Conservation (phyloP, 1,284 basidiomycete species). For the Ceratobasidium theobromae region DNA sequence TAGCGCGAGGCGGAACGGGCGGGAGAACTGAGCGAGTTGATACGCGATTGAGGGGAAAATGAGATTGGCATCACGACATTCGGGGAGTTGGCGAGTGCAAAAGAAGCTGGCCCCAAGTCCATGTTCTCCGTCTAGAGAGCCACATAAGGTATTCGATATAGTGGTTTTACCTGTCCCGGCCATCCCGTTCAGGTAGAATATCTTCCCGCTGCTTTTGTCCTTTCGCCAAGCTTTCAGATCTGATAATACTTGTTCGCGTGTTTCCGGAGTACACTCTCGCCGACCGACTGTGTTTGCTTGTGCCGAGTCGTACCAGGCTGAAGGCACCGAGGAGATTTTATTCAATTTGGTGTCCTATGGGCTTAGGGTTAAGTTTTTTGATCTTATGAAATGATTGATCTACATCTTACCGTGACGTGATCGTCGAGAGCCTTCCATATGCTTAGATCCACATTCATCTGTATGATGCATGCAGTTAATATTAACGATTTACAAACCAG, state of each 20-base stretch:
- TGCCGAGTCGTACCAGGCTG: slow-evolving; percentile 6
- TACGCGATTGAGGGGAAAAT: slow-evolving; percentile 32
- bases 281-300: background rate
- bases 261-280: background rate
- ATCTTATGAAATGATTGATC: background rate
- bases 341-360: background rate
- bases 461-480: background rate
- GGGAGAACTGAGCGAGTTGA: slow-evolving; percentile 22
- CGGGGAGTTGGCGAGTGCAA: slow-evolving; percentile 38
- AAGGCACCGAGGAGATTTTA: background rate
- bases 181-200: slow-evolving; percentile 16
- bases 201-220: background rate
- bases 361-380: background rate
- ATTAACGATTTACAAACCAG: background rate
- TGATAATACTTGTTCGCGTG: background rate
- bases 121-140: background rate
- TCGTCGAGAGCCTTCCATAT: slow-evolving; percentile 4
- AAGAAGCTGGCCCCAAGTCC: slow-evolving; percentile 6
- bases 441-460: background rate
- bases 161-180: slow-evolving; percentile 33
- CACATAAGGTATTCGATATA: slow-evolving; percentile 31
- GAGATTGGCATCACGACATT: slow-evolving; percentile 7
- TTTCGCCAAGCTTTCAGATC: background rate
- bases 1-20: background rate
- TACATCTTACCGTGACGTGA: background rate